Conservation (phyloP, 2,329 filamentous ascomycete species). For the Drechslerella coelobrocha region DNA sequence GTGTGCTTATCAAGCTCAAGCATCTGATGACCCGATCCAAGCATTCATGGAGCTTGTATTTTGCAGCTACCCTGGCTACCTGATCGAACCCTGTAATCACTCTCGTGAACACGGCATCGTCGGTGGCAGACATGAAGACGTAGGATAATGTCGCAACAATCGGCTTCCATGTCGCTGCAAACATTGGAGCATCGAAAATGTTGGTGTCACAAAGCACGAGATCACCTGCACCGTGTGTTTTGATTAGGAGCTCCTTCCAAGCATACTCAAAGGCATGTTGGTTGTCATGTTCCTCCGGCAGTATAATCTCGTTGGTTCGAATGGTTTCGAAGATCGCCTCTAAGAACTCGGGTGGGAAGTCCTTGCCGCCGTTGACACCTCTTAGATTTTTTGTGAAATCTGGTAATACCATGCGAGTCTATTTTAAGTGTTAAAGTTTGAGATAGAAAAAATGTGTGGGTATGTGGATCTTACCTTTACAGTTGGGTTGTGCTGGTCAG, state of each 20-base stretch:
- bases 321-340: conserved; percentile 90
- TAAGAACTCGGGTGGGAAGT: conserved; percentile 84
- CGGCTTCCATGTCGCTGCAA: conserved; percentile 91
- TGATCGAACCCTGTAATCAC: conserved; percentile 96
- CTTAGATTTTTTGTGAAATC: conserved; percentile 90
- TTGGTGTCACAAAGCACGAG: conserved; percentile 81
- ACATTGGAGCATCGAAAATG: conserved; percentile 97
- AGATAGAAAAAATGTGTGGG: not conserved
- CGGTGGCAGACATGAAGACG: conserved; percentile 97
- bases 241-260: conserved; percentile 91
- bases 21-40: conserved; percentile 93
- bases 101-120: conserved; percentile 91
- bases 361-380: conserved; percentile 82
- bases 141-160: conserved; percentile 94
- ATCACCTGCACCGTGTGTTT: conserved; percentile 76
- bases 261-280: conserved; percentile 61
- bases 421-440: conserved; percentile 59
- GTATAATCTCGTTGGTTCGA: conserved; percentile 89
- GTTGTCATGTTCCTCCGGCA: conserved; percentile 75
- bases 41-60: conserved; percentile 81
- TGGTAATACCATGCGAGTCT: conserved; percentile 81
- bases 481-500: conserved; percentile 95
- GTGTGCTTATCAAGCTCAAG: conserved; percentile 85
- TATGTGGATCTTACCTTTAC: conserved; percentile 63
- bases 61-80: conserved; percentile 88